Evolutionary conservation across 495 filamentous ascomycete species (phyloP), one percentile per base, ranked within the genome.

Genomic region (Choiromyces venosus): DNA sequence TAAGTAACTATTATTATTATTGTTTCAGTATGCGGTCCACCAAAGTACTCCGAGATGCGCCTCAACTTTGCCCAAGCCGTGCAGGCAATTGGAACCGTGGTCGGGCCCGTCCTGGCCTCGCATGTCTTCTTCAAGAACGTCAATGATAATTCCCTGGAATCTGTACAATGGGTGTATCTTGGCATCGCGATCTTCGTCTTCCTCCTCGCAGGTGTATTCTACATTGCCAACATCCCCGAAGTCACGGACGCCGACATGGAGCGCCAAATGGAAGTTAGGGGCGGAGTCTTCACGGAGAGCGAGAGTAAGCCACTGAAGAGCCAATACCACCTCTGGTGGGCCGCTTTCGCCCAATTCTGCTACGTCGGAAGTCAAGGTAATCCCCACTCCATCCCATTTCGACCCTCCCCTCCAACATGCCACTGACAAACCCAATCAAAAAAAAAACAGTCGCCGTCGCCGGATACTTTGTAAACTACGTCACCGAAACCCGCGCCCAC

Each of bases 101-200:
- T 92, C 9, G 90, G 89, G 4, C 90, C 91, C 1, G 84, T 92
- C 0, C 81, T 92, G 6, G 91, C 88, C 29, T 88, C 87, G 8
- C 88, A 87, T 56, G 90, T 91, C 44, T 88, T 92, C 84, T 92
- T 92, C 83, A 85, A 84, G 65, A 82, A 86, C 44, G 84, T 85
- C 10, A 85, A 86, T 46, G 82, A 82, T 37, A 80, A 83, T 38
- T 85, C 84, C 0, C 81, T 92, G 29, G 70, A 81, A 35, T 87
- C 86, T 74, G 91, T 92, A 19, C 90, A 92, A 79, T 92, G 89
- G 89, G 89, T 90, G 4, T 93, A 93, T 80, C 85, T 92, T 7
- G 90, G 88, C 44, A 90, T 92, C 69, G 91, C 89, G 19, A 83
- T 83, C 82, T 92, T 92, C 78, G 90, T 92, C 67, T 87, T 87